phyloP scores from a whole-genome alignment of 768 basidiomycete species.

The Lactarius evosmus region DNA sequence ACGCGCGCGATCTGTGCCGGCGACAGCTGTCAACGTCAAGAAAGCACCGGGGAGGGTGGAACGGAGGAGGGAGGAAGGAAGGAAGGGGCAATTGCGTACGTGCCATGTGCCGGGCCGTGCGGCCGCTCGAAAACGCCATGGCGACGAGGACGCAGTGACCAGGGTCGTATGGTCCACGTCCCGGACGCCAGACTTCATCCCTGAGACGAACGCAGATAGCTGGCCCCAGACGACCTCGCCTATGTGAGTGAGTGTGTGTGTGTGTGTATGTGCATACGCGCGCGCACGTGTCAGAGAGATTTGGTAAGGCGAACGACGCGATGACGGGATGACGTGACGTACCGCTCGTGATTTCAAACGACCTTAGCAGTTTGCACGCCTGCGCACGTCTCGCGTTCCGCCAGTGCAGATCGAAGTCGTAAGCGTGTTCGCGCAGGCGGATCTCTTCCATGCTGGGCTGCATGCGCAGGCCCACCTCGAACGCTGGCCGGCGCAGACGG shows the following conservation, averaged over 20 bases:
- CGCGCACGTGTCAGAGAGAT: background rate
- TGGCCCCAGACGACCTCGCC: constrained; percentile 28
- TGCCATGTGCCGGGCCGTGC: constrained; percentile 26
- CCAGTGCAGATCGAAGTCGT: constrained; percentile 22
- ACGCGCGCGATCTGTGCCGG: constrained; percentile 17
- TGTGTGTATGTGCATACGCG: no score
- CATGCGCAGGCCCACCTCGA: constrained; percentile 22
- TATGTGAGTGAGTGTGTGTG: no score
- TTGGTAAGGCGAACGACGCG: background rate
- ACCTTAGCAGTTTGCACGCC: constrained; percentile 5
- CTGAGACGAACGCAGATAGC: constrained; percentile 19
- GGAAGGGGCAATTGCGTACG: background rate
- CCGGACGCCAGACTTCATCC: constrained; percentile 23
- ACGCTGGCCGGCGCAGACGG: constrained; percentile 14
- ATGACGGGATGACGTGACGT: constrained; percentile 4
- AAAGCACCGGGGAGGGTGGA: no score
- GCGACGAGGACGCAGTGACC: background rate
- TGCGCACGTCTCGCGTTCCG: constrained; percentile 10
- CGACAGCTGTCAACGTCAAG: constrained; percentile 4
- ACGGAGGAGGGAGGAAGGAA: no score
- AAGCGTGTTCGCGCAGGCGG: constrained; percentile 11
- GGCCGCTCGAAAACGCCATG: constrained; percentile 25
- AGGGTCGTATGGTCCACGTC: background rate
- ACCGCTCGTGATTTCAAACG: constrained; percentile 24
- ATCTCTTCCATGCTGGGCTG: constrained; percentile 20